Evolutionary conservation across 2,329 filamentous ascomycete species (phyloP).

Genomic region (Escovopsis sp.): DNA sequence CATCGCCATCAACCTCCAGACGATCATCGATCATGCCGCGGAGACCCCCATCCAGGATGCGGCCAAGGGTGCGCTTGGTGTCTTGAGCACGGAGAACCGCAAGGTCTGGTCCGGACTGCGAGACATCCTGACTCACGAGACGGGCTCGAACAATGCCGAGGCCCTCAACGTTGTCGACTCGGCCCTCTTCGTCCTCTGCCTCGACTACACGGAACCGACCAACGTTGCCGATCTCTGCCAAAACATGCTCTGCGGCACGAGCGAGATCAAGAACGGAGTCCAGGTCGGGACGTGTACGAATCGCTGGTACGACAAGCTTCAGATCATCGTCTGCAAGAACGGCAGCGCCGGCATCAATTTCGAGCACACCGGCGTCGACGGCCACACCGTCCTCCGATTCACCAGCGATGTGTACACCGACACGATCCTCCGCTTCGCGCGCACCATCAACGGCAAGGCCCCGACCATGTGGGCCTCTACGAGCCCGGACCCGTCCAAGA

Average conservation of each 20-base stretch:
- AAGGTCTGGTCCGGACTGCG: slow-evolving; percentile 90
- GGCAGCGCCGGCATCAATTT: slow-evolving; percentile 98
- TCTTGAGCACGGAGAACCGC: slow-evolving; percentile 89
- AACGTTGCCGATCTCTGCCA: slow-evolving; percentile 78
- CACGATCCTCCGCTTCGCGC: slow-evolving; percentile 88
- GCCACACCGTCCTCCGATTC: slow-evolving; percentile 90
- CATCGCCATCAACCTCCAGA: slow-evolving; percentile 77
- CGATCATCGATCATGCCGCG: slow-evolving; percentile 79
- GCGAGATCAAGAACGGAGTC: slow-evolving; percentile 78
- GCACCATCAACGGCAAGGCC: slow-evolving; percentile 87
- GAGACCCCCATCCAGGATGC: slow-evolving; percentile 85
- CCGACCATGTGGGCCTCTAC: slow-evolving; percentile 82
- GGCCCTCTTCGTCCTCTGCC: slow-evolving; percentile 78
- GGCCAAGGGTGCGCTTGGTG: slow-evolving; percentile 85
- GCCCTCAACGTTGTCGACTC: slow-evolving; percentile 93
- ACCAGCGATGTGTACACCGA: slow-evolving; percentile 95
- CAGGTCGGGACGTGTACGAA: slow-evolving; percentile 98
- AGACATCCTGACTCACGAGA: slow-evolving; percentile 73
- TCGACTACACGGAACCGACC: slow-evolving; percentile 80
- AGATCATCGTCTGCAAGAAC: slow-evolving; percentile 98
- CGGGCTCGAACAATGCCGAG: slow-evolving; percentile 86
- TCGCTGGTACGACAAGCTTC: slow-evolving; percentile 96
- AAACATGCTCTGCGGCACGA: slow-evolving; percentile 97
- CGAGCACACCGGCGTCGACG: slow-evolving; percentile 94
- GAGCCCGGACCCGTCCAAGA: slow-evolving; percentile 83